These are phyloP conservation scores for Lachancea waltii DNA, from an alignment of 805 yeast genomes.

Conservation along the genomic window DNA sequence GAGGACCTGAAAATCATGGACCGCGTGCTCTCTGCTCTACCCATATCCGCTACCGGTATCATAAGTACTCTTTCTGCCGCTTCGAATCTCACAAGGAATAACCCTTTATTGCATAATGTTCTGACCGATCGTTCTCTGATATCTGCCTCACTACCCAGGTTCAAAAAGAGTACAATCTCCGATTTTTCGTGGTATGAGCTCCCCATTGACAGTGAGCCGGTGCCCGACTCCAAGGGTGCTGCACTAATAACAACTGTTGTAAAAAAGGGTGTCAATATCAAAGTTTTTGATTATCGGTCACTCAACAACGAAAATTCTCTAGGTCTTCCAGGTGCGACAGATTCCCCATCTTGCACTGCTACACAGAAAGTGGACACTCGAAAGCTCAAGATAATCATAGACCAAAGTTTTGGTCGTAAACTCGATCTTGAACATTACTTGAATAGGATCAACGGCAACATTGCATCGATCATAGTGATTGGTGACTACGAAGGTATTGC, in stretches of 20 bases:
- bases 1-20: conserved; percentile 63
- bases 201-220: conserved; percentile 6
- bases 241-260: conserved; percentile 60
- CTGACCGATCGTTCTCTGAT: conserved; percentile 87
- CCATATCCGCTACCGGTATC: conserved; percentile 65
- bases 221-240: conserved; percentile 15
- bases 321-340: conserved; percentile 22
- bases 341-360: not conserved
- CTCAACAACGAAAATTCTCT: conserved; percentile 20
- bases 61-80: conserved; percentile 82
- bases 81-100: conserved; percentile 42
- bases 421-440: conserved; percentile 65
- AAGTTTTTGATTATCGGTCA: conserved; percentile 20
- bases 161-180: conserved; percentile 26
- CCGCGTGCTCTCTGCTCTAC: conserved; percentile 41
- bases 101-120: conserved; percentile 85
- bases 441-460: conserved; percentile 50
- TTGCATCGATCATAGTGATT: conserved; percentile 76
- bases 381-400: conserved; percentile 55
- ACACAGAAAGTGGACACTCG: conserved; percentile 41
- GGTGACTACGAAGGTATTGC: conserved; percentile 97
- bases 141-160: conserved; percentile 83
- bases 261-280: conserved; percentile 57
- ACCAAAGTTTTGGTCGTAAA: conserved; percentile 69
- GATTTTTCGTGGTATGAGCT: conserved; percentile 22